Base-by-base conservation (phyloP, 1,139 yeast genomes). In the Kurtzmaniella quercitrusa region DNA sequence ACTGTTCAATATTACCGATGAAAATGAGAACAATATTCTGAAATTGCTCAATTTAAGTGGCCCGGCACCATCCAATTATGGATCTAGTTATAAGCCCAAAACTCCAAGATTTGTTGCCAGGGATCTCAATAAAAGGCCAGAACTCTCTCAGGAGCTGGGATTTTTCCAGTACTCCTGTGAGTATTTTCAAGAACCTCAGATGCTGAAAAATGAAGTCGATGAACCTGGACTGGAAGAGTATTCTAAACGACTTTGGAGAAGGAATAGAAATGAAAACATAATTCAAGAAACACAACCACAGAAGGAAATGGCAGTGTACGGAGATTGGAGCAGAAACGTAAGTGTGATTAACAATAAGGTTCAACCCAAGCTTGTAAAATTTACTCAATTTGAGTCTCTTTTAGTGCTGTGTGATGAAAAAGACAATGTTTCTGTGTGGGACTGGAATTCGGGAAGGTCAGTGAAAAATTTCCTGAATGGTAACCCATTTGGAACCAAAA, bases 161-260 rank as follows among this genome's bases (percentile, higher is more conserved):
- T 91, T 93, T 58, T 82, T 91, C 52, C 95, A 88, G 46, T 93
- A 90, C 70, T 81, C 93, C 56, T 73, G 87, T 50, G 98, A 93
- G 59, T 91, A 90, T 58, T 93, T 91, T 66, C 96, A 91, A 57
- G 98, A 91, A 58, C 98, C 99, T 0, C 98, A 93, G 59, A 86
- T 93, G 85, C 82, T 89, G 15, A 82, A 81, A 50, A 79, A 81
- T 46, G 98, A 93, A 56, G 70, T 82, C 16, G 98, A 93, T 54
- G 96, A 91, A 58, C 95, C 96, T 0, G 98, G 98, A 0, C 87
- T 96, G 46, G 81, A 84, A 48, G 93, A 89, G 50, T 88, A 89
- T 55, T 81, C 87, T 31, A 84, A 81, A 53, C 73, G 96, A 47
- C 68, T 87, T 29, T 93, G 98, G 98, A 77, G 97, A 53, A 75